phyloP scores from a whole-genome alignment of 352 stramenopile genomes.

The Globisporangium uncinulatum region DNA sequence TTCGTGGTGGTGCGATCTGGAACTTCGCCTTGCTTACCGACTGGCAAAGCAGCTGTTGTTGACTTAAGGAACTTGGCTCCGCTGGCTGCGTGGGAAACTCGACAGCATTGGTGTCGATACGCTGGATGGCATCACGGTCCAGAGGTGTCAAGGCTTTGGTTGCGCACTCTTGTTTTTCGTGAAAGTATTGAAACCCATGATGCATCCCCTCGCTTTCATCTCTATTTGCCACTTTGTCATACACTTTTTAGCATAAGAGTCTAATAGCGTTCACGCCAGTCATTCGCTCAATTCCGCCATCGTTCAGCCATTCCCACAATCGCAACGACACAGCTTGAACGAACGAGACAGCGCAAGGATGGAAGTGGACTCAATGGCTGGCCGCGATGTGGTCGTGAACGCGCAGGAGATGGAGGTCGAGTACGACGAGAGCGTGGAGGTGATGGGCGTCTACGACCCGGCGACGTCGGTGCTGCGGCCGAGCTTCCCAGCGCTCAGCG shows the following conservation, averaged over 20 bases:
- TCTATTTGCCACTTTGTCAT: no score
- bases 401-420: conserved; percentile 45
- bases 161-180: no score
- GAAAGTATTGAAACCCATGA: no score
- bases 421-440: conserved; percentile 45
- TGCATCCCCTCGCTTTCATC: no score
- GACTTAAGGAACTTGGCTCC: no score
- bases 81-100: no score
- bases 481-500: conserved; percentile 73
- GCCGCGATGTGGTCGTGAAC: conserved; percentile 57
- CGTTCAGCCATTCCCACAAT: background rate
- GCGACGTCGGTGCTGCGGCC: conserved; percentile 30
- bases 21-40: background rate
- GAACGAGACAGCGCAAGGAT: conserved; percentile 18
- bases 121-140: no score
- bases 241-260: no score
- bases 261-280: no score
- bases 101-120: no score
- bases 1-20: background rate
- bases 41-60: background rate
- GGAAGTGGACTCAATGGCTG: conserved; percentile 66
- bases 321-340: background rate
- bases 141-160: no score
- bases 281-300: no score
- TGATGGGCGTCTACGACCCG: conserved; percentile 36